A percentile compares a stretch with the other conserved stretches of the same genome.
Evolutionary conservation across 208 protist genomes (phyloP).

Genomic region (Trypanosoma melophagium): DNA sequence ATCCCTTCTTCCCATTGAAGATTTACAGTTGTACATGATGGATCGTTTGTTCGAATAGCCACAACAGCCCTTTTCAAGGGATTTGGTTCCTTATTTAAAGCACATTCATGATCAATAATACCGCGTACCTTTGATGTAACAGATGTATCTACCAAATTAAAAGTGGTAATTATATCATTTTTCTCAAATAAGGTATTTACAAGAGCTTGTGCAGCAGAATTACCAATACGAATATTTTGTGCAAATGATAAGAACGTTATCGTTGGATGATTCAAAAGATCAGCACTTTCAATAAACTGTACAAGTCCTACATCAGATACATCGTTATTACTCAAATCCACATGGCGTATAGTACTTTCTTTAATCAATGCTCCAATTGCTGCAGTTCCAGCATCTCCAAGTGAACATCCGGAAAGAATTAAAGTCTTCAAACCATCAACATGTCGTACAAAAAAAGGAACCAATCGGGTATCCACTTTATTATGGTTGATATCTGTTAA

Average conservation of each 20-base stretch:
- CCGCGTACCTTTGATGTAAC: constrained; percentile 41
- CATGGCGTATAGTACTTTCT: constrained; percentile 37
- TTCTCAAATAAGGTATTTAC: constrained; percentile 54
- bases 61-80: constrained; percentile 70
- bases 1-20: constrained; percentile 77
- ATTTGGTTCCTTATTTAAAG: constrained; percentile 71
- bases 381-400: constrained; percentile 43
- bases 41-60: constrained; percentile 45
- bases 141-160: constrained; percentile 58
- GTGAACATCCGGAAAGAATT: constrained; percentile 54
- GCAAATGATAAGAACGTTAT: constrained; percentile 57
- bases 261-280: constrained; percentile 47
- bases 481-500: constrained; percentile 47
- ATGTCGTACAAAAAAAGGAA: constrained; percentile 53
- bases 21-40: constrained; percentile 51
- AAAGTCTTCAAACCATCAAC: constrained; percentile 41
- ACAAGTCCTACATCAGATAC: constrained; percentile 50
- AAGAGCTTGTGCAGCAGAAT: constrained; percentile 44
- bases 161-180: constrained; percentile 53
- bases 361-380: constrained; percentile 52
- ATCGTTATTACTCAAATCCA: constrained; percentile 50
- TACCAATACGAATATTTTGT: constrained; percentile 55
- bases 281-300: constrained; percentile 46
- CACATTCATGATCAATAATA: constrained; percentile 61
- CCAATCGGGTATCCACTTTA: constrained; percentile 59